These are phyloP conservation scores for Hyaloscypha bicolor DNA, from an alignment of 495 filamentous ascomycete genomes.

Conservation along the genomic window DNA sequence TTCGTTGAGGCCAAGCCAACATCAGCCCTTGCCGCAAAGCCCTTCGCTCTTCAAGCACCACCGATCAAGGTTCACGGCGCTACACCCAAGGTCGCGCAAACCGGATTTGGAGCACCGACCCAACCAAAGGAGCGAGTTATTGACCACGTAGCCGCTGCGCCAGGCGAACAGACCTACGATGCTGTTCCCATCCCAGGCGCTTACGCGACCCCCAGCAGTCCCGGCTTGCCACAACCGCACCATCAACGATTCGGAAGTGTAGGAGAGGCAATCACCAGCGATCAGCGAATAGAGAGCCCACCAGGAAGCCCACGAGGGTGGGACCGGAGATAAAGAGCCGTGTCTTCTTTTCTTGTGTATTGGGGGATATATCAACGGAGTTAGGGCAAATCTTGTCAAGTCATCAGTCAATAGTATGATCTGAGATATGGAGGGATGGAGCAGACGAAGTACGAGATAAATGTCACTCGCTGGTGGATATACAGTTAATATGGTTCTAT, in stretches of 20 bases:
- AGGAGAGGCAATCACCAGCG: conserved; percentile 42
- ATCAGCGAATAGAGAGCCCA: conserved; percentile 41
- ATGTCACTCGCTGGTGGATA: conserved; percentile 18
- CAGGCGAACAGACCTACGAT: conserved; percentile 67
- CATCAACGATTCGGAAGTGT: conserved; percentile 31
- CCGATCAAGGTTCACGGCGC: conserved; percentile 75
- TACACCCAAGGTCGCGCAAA: conserved; percentile 43
- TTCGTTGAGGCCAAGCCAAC: conserved; percentile 53
- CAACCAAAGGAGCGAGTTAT: conserved; percentile 30
- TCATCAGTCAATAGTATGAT: neutral
- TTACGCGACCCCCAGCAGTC: conserved; percentile 41
- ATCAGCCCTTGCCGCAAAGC: conserved; percentile 45
- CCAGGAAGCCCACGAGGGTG: conserved; percentile 40
- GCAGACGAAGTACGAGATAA: conserved; percentile 5
- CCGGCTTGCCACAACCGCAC: conserved; percentile 23
- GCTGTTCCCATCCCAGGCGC: conserved; percentile 69
- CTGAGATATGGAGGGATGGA: neutral
- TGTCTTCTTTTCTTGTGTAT: conserved; percentile 22
- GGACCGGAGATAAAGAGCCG: conserved; percentile 14
- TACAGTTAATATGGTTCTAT: conserved; percentile 1
- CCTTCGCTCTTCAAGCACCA: conserved; percentile 84
- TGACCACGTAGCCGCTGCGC: conserved; percentile 54
- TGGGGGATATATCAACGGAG: conserved; percentile 24
- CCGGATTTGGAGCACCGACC: conserved; percentile 29
- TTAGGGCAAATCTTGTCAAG: conserved; percentile 4